Percentiles rank a stretch among this genome's conserved stretches.
Conservation (phyloP, 257 asterid species). For the Rhazya stricta region DNA sequence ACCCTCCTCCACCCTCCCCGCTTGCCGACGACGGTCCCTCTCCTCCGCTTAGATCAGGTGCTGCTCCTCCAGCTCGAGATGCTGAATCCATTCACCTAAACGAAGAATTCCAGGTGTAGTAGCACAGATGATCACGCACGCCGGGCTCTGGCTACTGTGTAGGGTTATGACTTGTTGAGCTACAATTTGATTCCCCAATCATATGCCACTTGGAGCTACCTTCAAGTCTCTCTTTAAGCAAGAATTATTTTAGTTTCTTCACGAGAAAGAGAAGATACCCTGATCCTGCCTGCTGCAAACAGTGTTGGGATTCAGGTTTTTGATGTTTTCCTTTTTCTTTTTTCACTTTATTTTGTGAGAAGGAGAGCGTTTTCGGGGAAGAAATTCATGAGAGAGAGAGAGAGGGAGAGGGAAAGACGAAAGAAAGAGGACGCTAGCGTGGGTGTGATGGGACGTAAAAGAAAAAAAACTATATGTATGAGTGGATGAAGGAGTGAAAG, state of each 20-base stretch:
- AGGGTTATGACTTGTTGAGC: not conserved
- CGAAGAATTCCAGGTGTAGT: not conserved
- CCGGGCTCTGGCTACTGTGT: not conserved
- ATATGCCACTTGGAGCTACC: not conserved
- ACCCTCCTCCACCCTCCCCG: slow-evolving; percentile 19
- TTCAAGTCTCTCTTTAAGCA: not conserved
- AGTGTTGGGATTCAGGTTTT: not conserved
- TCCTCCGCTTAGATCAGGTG: slow-evolving; percentile 20
- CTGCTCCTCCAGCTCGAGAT: slow-evolving; percentile 21
- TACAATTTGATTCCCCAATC: slow-evolving; percentile 1
- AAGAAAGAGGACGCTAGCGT: not conserved
- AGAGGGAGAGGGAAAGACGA: slow-evolving; percentile 2
- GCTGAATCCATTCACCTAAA: slow-evolving; percentile 32
- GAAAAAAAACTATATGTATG: not conserved
- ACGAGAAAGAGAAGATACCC: not conserved
- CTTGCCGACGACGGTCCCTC: slow-evolving; percentile 23
- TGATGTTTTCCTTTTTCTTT: not conserved
- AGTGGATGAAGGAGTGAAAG: not conserved
- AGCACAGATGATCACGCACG: not conserved
- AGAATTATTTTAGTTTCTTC: not conserved
- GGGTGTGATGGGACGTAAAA: slow-evolving; percentile 29
- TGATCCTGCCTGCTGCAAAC: not conserved
- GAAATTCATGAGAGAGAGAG: not conserved
- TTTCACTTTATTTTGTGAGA: slow-evolving; percentile 5
- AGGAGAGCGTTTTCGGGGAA: slow-evolving; percentile 16